Evolutionary conservation across 768 basidiomycete species (phyloP), one percentile per base, ranked within the genome.

Genomic region (Leccinellum rugosiceps): DNA sequence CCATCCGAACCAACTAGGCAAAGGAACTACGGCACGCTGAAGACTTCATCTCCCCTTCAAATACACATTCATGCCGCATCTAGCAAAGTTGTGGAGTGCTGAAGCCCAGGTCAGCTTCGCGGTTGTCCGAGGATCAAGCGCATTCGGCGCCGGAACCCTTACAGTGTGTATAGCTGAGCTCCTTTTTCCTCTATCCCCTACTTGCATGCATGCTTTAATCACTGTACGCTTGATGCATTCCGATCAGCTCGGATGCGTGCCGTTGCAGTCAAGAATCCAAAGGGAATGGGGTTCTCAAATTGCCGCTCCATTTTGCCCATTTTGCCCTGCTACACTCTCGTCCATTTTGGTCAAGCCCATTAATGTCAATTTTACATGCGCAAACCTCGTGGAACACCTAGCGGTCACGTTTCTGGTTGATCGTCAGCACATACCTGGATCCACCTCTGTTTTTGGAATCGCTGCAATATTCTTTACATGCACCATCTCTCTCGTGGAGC

Each of bases 41-140:
- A 31, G 15, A 6, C 15, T 47, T 41, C n/a, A 26, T 34, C 58
- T 47, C 47, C 31, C 47, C 52, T 54, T 49, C 61, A 32, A 63
- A 56, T 56, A 31, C 17, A 9, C 23, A 21, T 50, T 49, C 31
- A 19, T 45, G n/a, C 25, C 41, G 15, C 23, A 31, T 62, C 50
- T 44, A 48, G 34, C 26, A 50, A n/a, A n/a, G n/a, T 50, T 32
- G 21, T 50, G 49, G 25, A 54, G 43, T 15, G 21, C 48, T 47
- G 3, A 34, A n/a, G 15, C 34, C 57, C 50, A 6, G 58, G 59
- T 53, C 49, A 21, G 23, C 31, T 17, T 52, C 15, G 17, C 26
- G 8, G 44, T 53, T 11, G 25, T 35, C 58, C 46, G 67, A 58
- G 64, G 61, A 66, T 66, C 55, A 50, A 26, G 51, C 13, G 3